Evolutionary conservation across 2,329 filamentous ascomycete genomes (phyloP).

Genomic region (Neurospora crassa): DNA sequence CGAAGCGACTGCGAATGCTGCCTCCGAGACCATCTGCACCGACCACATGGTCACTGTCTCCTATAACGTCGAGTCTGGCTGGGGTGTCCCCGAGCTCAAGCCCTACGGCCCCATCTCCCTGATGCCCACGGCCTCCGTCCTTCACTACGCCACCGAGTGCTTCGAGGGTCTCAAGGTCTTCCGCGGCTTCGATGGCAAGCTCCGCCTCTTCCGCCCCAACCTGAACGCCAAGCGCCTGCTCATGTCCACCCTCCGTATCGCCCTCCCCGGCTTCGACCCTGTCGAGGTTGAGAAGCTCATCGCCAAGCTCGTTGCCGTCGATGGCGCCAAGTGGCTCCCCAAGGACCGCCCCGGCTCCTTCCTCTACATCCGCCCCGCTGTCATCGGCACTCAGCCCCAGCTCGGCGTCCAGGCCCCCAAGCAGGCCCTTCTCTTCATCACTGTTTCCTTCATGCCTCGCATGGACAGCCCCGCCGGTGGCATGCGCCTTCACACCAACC

Average conservation of each 20-base stretch:
- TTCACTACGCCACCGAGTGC: constrained; percentile 87
- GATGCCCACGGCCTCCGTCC: constrained; percentile 68
- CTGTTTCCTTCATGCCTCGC: constrained; percentile 53
- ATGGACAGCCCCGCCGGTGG: constrained; percentile 44
- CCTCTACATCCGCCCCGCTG: constrained; percentile 77
- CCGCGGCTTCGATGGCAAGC: constrained; percentile 64
- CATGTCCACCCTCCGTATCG: constrained; percentile 54
- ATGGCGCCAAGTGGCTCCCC: constrained; percentile 74
- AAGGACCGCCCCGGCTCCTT: constrained; percentile 56
- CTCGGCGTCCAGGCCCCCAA: constrained; percentile 73
- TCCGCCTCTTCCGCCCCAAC: constrained; percentile 69
- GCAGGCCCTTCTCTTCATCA: constrained; percentile 83
- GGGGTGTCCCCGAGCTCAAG: constrained; percentile 63
- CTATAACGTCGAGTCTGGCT: constrained; percentile 59
- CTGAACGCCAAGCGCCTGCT: constrained; percentile 60
- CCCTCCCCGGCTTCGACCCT: constrained; percentile 64
- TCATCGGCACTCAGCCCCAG: constrained; percentile 74
- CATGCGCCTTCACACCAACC: constrained; percentile 68
- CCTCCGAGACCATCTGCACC: constrained; percentile 51
- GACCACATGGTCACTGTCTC: constrained; percentile 80
- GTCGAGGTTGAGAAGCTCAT: constrained; percentile 66
- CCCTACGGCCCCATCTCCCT: constrained; percentile 70
- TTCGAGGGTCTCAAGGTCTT: constrained; percentile 82
- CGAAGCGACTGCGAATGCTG: constrained; percentile 36
- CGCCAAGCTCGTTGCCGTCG: constrained; percentile 58